phyloP scores from a whole-genome alignment of 805 yeast genomes.

The Suhomyces canberraensis region DNA sequence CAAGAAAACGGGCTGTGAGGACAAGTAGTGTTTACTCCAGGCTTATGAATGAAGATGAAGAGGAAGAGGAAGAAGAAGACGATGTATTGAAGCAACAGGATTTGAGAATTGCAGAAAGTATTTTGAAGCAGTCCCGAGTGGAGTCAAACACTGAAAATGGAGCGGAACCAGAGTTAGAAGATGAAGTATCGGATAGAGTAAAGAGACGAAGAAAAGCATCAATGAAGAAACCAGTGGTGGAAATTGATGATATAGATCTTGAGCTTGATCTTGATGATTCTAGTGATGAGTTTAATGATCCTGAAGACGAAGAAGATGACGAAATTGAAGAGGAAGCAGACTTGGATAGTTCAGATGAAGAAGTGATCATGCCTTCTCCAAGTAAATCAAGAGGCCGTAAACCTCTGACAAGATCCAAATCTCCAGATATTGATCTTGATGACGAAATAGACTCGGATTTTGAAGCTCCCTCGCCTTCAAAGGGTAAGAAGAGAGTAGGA shows the following conservation, averaged over 20 bases:
- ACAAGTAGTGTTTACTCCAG: constrained; percentile 24
- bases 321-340: constrained; percentile 9
- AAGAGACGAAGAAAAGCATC: constrained; percentile 4
- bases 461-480: background rate
- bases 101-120: constrained; percentile 41
- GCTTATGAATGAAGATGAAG: constrained; percentile 34
- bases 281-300: constrained; percentile 7
- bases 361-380: constrained; percentile 2
- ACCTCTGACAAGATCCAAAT: background rate
- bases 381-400: background rate
- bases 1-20: constrained; percentile 45
- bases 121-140: constrained; percentile 23
- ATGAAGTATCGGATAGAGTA: constrained; percentile 13
- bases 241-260: constrained; percentile 16
- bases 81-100: constrained; percentile 39
- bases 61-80: constrained; percentile 27
- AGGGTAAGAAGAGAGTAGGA: constrained; percentile 17
- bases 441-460: background rate
- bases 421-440: background rate
- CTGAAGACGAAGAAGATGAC: constrained; percentile 6
- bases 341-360: constrained; percentile 5
- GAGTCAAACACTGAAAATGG: constrained; percentile 15
- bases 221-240: background rate
- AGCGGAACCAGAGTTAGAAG: constrained; percentile 22
- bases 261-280: constrained; percentile 1